Base-by-base conservation (phyloP, 2,329 filamentous ascomycete species). In the Chalara sp. region DNA sequence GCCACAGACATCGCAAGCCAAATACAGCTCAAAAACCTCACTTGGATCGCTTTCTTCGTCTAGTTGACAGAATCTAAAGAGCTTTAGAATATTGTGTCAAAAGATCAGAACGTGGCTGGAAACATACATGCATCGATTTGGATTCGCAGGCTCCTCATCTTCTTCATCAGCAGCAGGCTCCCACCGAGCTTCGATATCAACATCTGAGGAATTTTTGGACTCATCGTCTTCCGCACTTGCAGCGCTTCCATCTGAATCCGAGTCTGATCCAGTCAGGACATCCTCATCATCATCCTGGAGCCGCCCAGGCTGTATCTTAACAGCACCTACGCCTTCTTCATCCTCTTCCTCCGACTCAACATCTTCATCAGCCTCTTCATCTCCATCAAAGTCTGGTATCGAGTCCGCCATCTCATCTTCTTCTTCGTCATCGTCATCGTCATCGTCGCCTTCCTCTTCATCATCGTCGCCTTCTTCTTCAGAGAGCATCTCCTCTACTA, bases 11-110 rank as follows among this genome's bases (percentile, higher is more conserved):
- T 74, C 75, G 68, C 92, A 96, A 48, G 83, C 73, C 53, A 96
- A 73, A 66, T 86, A 89, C 52, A 84, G 76, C 67, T 93, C 89
- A 61, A 85, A 93, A 57, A 91, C 87, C 58, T 88, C 86, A 56
- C 80, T 83, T 1, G 88, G 87, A 60, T 92, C 89, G 56, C 92
- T 77, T 49, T 93, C 87, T 69, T 95, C 89, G 57, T 87, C 84
- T 65, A 89, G 78, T 51, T 83, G 83, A 70, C 91, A 96, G 63
- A 92, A 95, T 57, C 89, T 86, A 70, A 68, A 75, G 21, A 21
- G 21, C 21, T 21, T 21, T 42, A 35, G 13, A n/a, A 4, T 12
- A 13, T 30, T 46, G 21, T 32, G 50, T 10, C 6, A 33, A 21
- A 21, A 21, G 21, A 21, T 21, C 21, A 21, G 21, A 21, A 21